Base-by-base conservation (phyloP, 2,329 filamentous ascomycete genomes). In the Colletotrichum costaricense region DNA sequence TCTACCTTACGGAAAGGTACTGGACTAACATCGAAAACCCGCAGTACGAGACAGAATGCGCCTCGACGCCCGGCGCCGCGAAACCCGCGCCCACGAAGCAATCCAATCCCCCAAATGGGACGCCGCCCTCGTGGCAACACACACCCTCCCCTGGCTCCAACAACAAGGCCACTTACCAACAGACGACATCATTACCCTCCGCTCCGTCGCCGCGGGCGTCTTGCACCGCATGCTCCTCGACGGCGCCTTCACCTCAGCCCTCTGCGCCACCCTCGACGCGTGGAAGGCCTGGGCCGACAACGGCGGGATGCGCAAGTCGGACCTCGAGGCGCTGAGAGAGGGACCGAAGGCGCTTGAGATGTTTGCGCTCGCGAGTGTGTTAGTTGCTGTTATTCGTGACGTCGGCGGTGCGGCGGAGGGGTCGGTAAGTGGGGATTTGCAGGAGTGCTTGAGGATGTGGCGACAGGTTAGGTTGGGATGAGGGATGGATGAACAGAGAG, bases 211-310 rank as follows among this genome's bases (percentile, higher is more conserved):
- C 0, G 88, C 87, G 19, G 81, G 78, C 52, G 73, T 89, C 46
- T 79, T 90, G 11, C 87, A 89, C 75, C 83, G 83, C 42, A 89
- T 90, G 87, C 82, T 90, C 0, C 83, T 85, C 3, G 86, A 90
- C 54, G 82, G 83, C 12, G 78, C 81, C 67, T 87, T 88, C 60
- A 77, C 88, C 0, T 75, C 77, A 0, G 76, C 76, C 0, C 72
- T 90, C 3, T 86, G 82, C 72, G 30, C 16, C 33, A 22, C 68
- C 19, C 76, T 91, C 38, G 87, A 89, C 69, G 77, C 78, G 52
- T 90, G 88, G 88, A 88, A 86, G 78, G 81, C 82, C 1, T 90
- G 88, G 87, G 84, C 87, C 2, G 88, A 90, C 35, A 86, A 87
- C 68, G 88, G 87, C 8, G 88, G 88, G 8, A 88, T 90, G 86